These are phyloP conservation scores for Ramalina peruviana DNA, from an alignment of 495 filamentous ascomycete genomes.

Conservation along the genomic window DNA sequence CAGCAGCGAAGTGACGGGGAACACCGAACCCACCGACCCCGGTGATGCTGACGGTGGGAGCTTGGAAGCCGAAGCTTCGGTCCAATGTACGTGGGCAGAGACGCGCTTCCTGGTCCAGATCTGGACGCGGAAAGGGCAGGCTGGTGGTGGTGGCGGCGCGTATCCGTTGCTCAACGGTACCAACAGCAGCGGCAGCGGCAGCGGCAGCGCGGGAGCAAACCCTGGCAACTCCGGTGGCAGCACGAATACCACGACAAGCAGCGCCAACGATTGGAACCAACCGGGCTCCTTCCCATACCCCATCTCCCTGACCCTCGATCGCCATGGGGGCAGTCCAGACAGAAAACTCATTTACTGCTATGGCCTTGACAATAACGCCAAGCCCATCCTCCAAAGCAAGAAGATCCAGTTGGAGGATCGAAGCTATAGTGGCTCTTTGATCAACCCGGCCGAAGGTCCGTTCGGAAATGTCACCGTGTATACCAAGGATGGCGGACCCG, in stretches of 20 bases:
- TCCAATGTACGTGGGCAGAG: slow-evolving; percentile 65
- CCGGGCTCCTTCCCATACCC: slow-evolving; percentile 80
- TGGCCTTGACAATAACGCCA: slow-evolving; percentile 37
- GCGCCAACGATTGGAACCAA: slow-evolving; percentile 38
- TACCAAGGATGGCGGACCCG: slow-evolving; percentile 23
- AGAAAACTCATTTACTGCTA: slow-evolving; percentile 63
- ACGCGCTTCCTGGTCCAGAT: slow-evolving; percentile 83
- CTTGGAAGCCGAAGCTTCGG: slow-evolving; percentile 40
- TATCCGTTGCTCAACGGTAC: slow-evolving; percentile 7
- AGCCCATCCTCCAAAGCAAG: slow-evolving; percentile 36
- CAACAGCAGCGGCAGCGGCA: background rate
- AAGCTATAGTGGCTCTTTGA: slow-evolving; percentile 39
- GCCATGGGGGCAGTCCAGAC: slow-evolving; percentile 52
- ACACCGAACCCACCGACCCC: slow-evolving; percentile 18
- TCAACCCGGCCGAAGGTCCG: slow-evolving; percentile 43
- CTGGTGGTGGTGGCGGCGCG: slow-evolving; percentile 16
- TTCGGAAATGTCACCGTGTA: slow-evolving; percentile 23
- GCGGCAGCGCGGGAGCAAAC: slow-evolving; percentile 3
- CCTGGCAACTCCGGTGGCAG: background rate
- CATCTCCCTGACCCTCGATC: slow-evolving; percentile 65
- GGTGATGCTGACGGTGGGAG: slow-evolving; percentile 55
- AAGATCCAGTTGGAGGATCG: slow-evolving; percentile 46
- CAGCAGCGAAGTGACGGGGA: slow-evolving; percentile 12
- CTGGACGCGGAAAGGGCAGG: slow-evolving; percentile 54
- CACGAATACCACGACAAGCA: slow-evolving; percentile 22